Evolutionary conservation across 805 yeast species (phyloP), one percentile per base, ranked within the genome.

Genomic region (Lachancea quebecensis): DNA sequence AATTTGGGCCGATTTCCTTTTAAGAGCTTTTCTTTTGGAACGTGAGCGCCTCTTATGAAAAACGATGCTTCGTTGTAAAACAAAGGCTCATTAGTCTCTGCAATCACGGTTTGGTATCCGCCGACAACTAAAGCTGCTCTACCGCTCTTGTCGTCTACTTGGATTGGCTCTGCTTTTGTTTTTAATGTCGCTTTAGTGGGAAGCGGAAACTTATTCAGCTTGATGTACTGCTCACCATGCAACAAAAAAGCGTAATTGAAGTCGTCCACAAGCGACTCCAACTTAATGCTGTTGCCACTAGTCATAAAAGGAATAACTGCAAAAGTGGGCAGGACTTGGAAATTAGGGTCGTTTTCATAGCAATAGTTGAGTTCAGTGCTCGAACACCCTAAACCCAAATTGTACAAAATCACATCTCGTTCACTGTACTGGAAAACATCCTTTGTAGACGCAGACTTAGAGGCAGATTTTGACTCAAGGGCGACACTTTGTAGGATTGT

Each of bases 221-320:
- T 88, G 56, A 90, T 72, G 67, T 85, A 91, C 65, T 91, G 97
- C 69, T 91, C 99, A 48, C 98, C 99, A 64, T 91, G 98, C 55
- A 91, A 75, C 59, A 91, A 74, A 67, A 83, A 74, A 79, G 88
- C 82, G 49, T 93, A 95, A 67, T 87, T 86, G 74, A 87, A 91
- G 68, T 86, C 81, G 47, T 81, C 84, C 55, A 91, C 80, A 37
- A 82, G 64, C 47, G 73, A 70, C 49, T 75, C 69, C 62, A 83
- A 77, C 31, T 84, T 74, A 45, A 79, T 63, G 47, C 77, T 77
- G 56, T 75, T 69, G 41, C 72, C 75, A 39, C 81, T 76, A 53
- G 76, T 74, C 79, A 90, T 84, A 50, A 82, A 81, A 33, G 96
- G 91, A 56, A 91, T 79, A 42, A 88, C 95, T 47, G 95, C 96